Conservation (phyloP, 2,329 filamentous ascomycete species). For the Fusarium drepaniforme region DNA sequence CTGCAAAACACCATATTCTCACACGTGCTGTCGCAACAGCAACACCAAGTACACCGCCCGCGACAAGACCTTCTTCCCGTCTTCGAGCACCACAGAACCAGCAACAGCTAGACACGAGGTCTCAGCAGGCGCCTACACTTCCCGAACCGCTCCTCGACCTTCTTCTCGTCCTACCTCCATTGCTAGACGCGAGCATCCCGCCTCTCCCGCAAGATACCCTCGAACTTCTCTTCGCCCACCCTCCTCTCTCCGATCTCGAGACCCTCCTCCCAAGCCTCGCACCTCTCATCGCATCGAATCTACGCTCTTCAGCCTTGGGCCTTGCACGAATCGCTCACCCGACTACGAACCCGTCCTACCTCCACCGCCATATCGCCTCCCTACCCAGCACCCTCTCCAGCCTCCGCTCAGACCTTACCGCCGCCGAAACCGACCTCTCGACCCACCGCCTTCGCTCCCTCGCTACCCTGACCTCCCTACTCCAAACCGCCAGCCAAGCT, state of each 20-base stretch:
- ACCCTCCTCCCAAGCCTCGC: slow-evolving; percentile 61
- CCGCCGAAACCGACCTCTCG: slow-evolving; percentile 50
- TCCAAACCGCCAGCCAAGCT: slow-evolving; percentile 54
- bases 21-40: slow-evolving; percentile 61
- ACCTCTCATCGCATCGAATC: slow-evolving; percentile 60
- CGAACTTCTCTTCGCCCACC: slow-evolving; percentile 60
- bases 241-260: slow-evolving; percentile 63
- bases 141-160: slow-evolving; percentile 64
- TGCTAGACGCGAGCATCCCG: slow-evolving; percentile 54
- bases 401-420: slow-evolving; percentile 50
- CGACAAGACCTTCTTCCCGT: slow-evolving; percentile 43
- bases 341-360: slow-evolving; percentile 64
- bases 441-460: slow-evolving; percentile 55
- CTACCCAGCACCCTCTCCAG: slow-evolving; percentile 56
- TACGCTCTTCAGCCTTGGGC: slow-evolving; percentile 61
- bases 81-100: slow-evolving; percentile 33
- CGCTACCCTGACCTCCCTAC: slow-evolving; percentile 52
- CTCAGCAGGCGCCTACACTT: slow-evolving; percentile 40
- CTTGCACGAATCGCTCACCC: slow-evolving; percentile 63
- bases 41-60: slow-evolving; percentile 46
- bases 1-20: slow-evolving; percentile 65
- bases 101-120: slow-evolving; percentile 36
- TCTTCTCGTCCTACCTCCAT: slow-evolving; percentile 65
- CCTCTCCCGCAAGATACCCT: slow-evolving; percentile 52
- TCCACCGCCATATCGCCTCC: slow-evolving; percentile 68